phyloP scores from a whole-genome alignment of 2,329 filamentous ascomycete species.

The Dactylellina haptotyla region DNA sequence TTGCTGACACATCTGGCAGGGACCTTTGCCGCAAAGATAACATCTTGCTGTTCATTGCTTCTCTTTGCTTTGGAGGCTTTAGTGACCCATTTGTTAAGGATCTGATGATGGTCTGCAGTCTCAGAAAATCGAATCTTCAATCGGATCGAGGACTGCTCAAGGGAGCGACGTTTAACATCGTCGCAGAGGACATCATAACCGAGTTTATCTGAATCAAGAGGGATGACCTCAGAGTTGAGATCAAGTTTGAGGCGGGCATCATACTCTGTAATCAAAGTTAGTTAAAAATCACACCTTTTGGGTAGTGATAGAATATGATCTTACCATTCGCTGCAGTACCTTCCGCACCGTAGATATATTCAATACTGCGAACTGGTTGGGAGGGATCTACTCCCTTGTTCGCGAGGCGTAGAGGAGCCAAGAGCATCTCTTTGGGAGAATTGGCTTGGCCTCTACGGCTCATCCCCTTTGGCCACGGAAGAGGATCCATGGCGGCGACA shows the following conservation, averaged over 20 bases:
- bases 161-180: background rate
- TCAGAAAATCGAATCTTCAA: slow-evolving; percentile 7
- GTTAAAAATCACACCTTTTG: background rate
- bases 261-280: background rate
- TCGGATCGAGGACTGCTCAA: background rate
- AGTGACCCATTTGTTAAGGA: background rate
- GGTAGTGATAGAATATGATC: too few relatives aligned
- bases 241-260: slow-evolving; percentile 12
- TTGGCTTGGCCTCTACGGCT: background rate
- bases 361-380: background rate
- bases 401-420: background rate
- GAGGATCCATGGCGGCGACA: background rate
- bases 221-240: slow-evolving; percentile 9
- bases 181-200: slow-evolving; percentile 14
- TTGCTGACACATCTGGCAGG: slow-evolving; percentile 14
- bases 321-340: background rate
- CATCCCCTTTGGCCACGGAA: slow-evolving; percentile 14
- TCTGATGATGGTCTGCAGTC: slow-evolving; percentile 7
- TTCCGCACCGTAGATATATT: slow-evolving; percentile 7
- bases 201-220: slow-evolving; percentile 4
- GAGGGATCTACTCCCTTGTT: slow-evolving; percentile 13
- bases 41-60: slow-evolving; percentile 1
- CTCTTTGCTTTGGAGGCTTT: slow-evolving; percentile 5
- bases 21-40: slow-evolving; percentile 12
- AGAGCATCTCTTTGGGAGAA: background rate